Evolutionary conservation across 257 asterid species (phyloP).

Genomic region (Cinchona pubescens): DNA sequence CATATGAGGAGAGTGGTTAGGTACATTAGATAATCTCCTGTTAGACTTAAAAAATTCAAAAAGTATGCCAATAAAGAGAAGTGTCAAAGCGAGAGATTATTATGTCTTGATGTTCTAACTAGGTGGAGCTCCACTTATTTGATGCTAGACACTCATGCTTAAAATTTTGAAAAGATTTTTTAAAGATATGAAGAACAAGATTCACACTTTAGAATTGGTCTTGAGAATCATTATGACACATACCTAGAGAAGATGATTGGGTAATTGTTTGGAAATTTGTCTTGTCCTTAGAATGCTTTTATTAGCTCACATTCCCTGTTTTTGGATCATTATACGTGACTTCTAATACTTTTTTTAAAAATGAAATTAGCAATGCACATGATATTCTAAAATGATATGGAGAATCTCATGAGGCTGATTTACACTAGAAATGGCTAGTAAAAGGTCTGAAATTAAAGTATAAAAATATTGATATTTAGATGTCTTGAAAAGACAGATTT

Average conservation of each 20-base stretch:
- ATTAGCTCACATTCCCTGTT: not conserved
- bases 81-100: not conserved
- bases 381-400: not conserved
- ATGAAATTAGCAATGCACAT: not conserved
- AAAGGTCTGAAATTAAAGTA: not conserved
- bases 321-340: not conserved
- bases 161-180: not conserved
- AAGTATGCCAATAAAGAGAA: not conserved
- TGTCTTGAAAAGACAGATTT: too few species aligned
- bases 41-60: not conserved
- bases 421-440: not conserved
- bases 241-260: not conserved
- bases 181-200: not conserved
- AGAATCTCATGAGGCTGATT: not conserved
- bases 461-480: conserved; percentile 4
- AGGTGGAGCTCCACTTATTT: not conserved
- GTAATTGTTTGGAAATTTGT: not conserved
- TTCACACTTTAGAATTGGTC: not conserved
- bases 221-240: not conserved
- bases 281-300: not conserved
- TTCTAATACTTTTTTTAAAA: not conserved
- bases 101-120: conserved; percentile 4
- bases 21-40: not conserved
- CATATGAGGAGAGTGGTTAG: not conserved
- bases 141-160: not conserved